These are phyloP conservation scores for Brassica juncea DNA, from an alignment of 345 rosid genomes.

Conservation along the genomic window DNA sequence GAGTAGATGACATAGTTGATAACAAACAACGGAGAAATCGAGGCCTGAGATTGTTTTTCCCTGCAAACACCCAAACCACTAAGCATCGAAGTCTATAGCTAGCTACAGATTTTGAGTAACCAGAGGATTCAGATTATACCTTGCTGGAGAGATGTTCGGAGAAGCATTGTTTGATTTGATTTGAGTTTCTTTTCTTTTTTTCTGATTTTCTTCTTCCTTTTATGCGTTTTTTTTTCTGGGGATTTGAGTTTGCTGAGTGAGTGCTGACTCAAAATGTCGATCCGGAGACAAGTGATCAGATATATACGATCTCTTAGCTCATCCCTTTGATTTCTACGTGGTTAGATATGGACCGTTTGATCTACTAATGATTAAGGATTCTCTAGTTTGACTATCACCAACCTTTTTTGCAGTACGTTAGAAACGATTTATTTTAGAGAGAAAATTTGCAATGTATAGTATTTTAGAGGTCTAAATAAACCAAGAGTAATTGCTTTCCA, in stretches of 20 bases:
- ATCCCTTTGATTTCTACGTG: not conserved
- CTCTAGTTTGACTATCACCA: not conserved
- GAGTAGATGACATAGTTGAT: conserved; percentile 57
- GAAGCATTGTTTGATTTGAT: conserved; percentile 13
- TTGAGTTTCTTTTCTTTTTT: not conserved
- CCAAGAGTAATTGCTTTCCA: no score
- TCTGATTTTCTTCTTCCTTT: not conserved
- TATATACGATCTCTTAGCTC: not conserved
- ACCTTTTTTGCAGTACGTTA: not conserved
- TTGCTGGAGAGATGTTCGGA: conserved; percentile 12
- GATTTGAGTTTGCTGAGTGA: conserved; percentile 24
- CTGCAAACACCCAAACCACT: conserved; percentile 41
- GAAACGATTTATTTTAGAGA: not conserved
- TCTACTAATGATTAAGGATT: not conserved
- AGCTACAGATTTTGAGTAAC: not conserved
- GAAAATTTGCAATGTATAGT: not conserved
- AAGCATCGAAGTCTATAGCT: not conserved
- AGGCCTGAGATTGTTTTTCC: conserved; percentile 61
- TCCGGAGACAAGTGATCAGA: not conserved
- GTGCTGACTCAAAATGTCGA: conserved; percentile 28
- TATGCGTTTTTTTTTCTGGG: not conserved
- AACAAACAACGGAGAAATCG: conserved; percentile 44
- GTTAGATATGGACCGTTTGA: not conserved
- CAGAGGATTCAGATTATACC: conserved; percentile 15
- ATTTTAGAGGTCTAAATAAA: not conserved